phyloP scores from a whole-genome alignment of 2,329 filamentous ascomycete genomes.

The Penicillium glabrum region DNA sequence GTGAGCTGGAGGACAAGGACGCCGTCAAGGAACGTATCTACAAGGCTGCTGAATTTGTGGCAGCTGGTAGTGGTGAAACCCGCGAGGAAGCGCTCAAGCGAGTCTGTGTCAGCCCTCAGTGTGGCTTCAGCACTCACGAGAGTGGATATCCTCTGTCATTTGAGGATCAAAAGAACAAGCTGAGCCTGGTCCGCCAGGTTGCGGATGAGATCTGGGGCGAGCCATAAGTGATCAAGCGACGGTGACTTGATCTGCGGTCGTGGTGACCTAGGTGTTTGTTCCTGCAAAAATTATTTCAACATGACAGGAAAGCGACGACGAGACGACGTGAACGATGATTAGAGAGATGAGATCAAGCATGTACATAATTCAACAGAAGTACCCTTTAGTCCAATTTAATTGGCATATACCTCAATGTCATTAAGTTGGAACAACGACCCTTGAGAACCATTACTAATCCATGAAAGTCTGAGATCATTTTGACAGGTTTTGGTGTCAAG shows the following conservation, averaged over 20 bases:
- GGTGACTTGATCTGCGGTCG: not conserved
- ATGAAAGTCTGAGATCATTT: too few relatives aligned
- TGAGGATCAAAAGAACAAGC: slow-evolving; percentile 71
- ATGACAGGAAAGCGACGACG: not conserved
- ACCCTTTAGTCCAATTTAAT: not conserved
- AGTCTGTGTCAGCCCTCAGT: slow-evolving; percentile 68
- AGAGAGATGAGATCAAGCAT: not conserved
- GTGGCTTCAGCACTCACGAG: slow-evolving; percentile 72
- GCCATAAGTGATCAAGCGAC: slow-evolving; percentile 7
- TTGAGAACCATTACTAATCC: not conserved
- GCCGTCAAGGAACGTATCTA: slow-evolving; percentile 61
- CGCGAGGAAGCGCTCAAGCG: slow-evolving; percentile 68
- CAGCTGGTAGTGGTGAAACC: slow-evolving; percentile 63
- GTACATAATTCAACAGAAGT: not conserved
- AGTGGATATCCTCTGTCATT: slow-evolving; percentile 67
- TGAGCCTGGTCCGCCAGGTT: slow-evolving; percentile 67
- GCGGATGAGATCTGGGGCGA: slow-evolving; percentile 68
- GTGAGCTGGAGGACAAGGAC: slow-evolving; percentile 62
- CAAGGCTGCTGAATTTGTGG: slow-evolving; percentile 66
- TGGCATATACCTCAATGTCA: not conserved
- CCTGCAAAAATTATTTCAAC: not conserved
- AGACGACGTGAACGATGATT: not conserved
- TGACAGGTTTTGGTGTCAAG: too few relatives aligned
- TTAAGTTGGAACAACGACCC: not conserved
- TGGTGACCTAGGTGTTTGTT: not conserved